phyloP scores from a whole-genome alignment of 345 rosid species.

The Lenwebbia sp. region DNA sequence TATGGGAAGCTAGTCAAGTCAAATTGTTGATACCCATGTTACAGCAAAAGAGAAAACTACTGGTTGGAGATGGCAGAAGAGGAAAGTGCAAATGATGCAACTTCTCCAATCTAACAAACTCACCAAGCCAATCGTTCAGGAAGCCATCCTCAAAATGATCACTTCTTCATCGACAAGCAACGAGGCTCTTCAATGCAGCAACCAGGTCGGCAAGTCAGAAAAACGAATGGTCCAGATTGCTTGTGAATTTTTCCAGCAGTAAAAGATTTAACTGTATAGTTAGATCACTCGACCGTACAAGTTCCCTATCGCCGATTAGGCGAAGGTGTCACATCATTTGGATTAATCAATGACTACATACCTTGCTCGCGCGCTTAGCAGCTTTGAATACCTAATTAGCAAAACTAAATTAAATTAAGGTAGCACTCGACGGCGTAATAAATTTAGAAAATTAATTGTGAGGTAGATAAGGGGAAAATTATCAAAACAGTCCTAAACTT shows the following conservation, averaged over 20 bases:
- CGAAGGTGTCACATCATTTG: not conserved
- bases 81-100: not conserved
- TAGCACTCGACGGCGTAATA: not conserved
- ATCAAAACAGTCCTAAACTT: no score
- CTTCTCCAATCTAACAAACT: not conserved
- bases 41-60: no score
- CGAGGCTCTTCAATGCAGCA: not conserved
- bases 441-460: not conserved
- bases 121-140: not conserved
- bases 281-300: not conserved
- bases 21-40: no score
- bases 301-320: not conserved
- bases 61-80: no score
- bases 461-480: no score
- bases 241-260: not conserved
- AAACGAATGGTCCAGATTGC: not conserved
- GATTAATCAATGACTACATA: no score
- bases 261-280: not conserved
- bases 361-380: not conserved
- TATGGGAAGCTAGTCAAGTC: not conserved
- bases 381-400: not conserved
- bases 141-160: not conserved
- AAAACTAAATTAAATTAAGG: not conserved
- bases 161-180: not conserved
- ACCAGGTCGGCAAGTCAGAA: not conserved